A percentile compares a stretch with the other conserved stretches of the same genome.
Conservation (phyloP, 305 asterid species). For the Fraxinus ornus region DNA sequence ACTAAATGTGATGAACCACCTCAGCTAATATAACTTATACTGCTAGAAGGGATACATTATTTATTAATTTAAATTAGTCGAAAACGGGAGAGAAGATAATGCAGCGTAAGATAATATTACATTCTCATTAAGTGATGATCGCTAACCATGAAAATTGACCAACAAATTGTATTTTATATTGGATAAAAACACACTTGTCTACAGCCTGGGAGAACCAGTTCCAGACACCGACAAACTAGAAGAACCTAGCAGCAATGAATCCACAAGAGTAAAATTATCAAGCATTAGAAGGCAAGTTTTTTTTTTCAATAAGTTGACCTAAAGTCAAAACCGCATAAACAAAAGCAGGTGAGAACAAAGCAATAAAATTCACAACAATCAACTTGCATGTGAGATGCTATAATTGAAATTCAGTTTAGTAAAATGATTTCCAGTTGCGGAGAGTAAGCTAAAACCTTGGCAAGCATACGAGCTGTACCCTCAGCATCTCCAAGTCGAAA, state of each 20-base stretch:
- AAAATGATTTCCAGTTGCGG: conserved; percentile 2
- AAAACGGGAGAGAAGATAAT: not conserved
- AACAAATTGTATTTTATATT: not conserved
- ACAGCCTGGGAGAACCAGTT: not conserved
- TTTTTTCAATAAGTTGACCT: not conserved
- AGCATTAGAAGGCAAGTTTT: not conserved
- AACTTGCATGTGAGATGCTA: conserved; percentile 12
- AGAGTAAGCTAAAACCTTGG: conserved; percentile 6
- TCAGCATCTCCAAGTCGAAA: conserved; percentile 53
- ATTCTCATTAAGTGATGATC: not conserved
- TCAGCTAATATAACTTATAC: not conserved
- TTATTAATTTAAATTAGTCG: not conserved
- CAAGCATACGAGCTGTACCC: not conserved
- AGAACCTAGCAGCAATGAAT: not conserved
- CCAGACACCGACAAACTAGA: not conserved
- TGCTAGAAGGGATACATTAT: not conserved
- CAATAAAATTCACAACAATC: conserved; percentile 24
- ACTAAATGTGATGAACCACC: not conserved
- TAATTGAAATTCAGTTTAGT: conserved; percentile 24
- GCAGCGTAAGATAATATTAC: not conserved
- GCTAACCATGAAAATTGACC: not conserved
- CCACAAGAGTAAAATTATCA: not conserved
- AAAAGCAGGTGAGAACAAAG: conserved; percentile 19
- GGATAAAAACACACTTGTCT: not conserved
- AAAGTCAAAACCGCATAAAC: not conserved